A percentile compares a stretch with the other conserved stretches of the same genome.
Conservation (phyloP, 345 rosid genomes). For the Gossypioides kirkii region DNA sequence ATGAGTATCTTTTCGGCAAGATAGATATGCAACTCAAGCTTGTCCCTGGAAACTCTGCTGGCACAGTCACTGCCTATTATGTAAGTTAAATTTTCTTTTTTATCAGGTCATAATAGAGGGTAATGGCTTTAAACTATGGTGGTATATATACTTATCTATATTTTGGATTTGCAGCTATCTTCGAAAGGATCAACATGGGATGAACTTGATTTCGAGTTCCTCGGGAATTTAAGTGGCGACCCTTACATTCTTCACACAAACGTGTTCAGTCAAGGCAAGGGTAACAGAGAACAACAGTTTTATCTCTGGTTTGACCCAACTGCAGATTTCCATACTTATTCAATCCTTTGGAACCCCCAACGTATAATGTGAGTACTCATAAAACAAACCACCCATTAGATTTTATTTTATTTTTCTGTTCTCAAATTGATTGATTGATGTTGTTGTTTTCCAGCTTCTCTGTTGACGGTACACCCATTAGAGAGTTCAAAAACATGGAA, state of each 20-base stretch:
- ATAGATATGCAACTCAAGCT: background rate
- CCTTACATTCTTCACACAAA: background rate
- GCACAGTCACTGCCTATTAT: background rate
- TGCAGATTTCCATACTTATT: background rate
- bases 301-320: background rate
- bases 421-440: no score
- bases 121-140: no score
- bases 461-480: background rate
- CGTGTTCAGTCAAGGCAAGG: background rate
- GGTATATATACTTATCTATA: no score
- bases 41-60: background rate
- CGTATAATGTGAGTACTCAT: background rate
- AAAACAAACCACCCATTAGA: no score
- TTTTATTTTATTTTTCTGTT: no score
- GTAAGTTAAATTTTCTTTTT: no score
- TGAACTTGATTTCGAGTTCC: background rate
- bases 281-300: background rate
- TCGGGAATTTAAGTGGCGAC: background rate
- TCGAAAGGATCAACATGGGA: background rate
- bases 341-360: background rate
- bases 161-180: background rate
- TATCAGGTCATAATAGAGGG: no score
- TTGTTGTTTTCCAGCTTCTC: no score
- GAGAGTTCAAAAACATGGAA: background rate
- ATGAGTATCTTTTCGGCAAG: background rate